Evolutionary conservation across 176 grass and related monocot genomes (phyloP), one percentile per base, ranked within the genome.

Genomic region (sorghum (Sorghum bicolor)): DNA sequence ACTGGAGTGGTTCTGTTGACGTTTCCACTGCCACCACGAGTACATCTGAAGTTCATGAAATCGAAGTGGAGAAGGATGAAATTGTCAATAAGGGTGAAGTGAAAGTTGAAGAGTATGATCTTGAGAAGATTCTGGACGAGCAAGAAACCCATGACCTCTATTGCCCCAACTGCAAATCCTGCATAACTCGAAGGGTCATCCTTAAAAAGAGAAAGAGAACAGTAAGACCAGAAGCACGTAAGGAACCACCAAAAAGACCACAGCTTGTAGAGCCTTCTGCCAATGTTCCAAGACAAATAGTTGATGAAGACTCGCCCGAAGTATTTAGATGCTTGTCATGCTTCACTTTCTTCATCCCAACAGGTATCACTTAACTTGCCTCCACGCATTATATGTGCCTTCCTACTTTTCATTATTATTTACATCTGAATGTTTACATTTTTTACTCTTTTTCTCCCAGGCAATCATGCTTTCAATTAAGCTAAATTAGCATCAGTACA

Each of bases 311-410:
- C 5, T 39, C 91, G 61, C 89, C 84, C 4, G 38, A 85, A 31
- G 63, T 93, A 55, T 95, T 95, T 72, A 99, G 92, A 93, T 98
- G 96, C 36, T 90, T 98, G 78, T 92, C 93, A 78, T 98, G 96
- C 87, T 94, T 95, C 50, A 87, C 85, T 37, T 99, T 96, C 83
- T 96, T 99, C 86, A 89, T 90, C 65, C 93, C 89, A 81, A 89
- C 85, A 92, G 96, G 96, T 99, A 87, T 85, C 19, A 11, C 80
- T 85, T 37, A 26, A 12, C 12, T 60, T 64, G 13, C 10, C 31
- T 75, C 30, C 13, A 20, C 14, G 11, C 36, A 81, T 74, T 29
- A 40, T 57, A 63, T 36, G 32, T 34, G 25, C n/a, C 5, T 74
- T 53, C 55, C 37, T 64, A 66, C 8, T 10, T 8, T 50, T 31